Evolutionary conservation across 495 filamentous ascomycete species (phyloP).

Genomic region (Podospora bellae-mahoneyi): DNA sequence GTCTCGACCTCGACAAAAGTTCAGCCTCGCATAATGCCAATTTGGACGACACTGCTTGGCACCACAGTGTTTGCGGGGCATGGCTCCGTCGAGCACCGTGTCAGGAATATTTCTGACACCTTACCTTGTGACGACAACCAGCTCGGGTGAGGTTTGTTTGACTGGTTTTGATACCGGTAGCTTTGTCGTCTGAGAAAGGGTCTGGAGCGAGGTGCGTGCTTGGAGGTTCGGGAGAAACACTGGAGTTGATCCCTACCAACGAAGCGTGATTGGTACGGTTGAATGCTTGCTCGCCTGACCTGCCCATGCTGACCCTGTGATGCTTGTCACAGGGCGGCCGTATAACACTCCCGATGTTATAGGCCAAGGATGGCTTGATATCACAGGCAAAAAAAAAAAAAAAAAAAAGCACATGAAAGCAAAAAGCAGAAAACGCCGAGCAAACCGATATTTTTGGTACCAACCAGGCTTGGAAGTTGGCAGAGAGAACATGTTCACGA

Average conservation of each 20-base stretch:
- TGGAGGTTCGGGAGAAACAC: background rate
- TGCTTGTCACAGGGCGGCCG: background rate
- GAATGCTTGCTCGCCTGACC: constrained; percentile 18
- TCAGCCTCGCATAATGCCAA: constrained; percentile 10
- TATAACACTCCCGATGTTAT: constrained; percentile 9
- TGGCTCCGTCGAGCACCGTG: background rate
- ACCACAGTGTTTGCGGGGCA: background rate
- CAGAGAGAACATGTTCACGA: background rate
- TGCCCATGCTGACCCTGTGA: constrained; percentile 19
- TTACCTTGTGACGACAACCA: background rate
- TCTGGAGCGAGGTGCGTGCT: background rate
- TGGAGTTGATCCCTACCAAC: background rate
- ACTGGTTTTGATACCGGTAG: background rate
- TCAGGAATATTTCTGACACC: background rate
- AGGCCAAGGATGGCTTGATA: constrained; percentile 2
- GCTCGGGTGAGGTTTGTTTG: background rate
- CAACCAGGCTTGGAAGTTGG: background rate
- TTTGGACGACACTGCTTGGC: constrained; percentile 7
- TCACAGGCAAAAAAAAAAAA: background rate
- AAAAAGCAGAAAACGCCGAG: background rate
- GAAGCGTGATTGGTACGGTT: constrained; percentile 27
- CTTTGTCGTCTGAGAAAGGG: background rate
- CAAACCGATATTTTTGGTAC: background rate
- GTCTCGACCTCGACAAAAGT: background rate
- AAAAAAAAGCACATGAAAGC: background rate